A percentile compares a stretch with the other conserved stretches of the same genome.
Conservation (phyloP, 164 flowering plant genomes). For the Cinnamomum chago region DNA sequence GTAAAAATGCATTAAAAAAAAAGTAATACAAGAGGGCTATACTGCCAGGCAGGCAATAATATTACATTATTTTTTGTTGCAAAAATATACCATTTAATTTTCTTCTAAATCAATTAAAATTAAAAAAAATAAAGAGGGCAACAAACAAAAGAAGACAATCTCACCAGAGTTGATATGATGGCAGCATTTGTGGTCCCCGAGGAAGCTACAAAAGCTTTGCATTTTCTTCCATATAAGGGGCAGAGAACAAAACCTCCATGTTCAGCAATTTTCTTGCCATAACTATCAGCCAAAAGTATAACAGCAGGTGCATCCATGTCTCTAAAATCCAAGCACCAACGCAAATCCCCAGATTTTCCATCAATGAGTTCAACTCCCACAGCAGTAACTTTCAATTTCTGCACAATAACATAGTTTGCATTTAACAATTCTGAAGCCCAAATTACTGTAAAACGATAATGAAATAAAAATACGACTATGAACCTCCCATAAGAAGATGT, state of each 20-base stretch:
- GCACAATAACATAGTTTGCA: constrained; percentile 17
- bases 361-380: constrained; percentile 85
- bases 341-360: constrained; percentile 70
- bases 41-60: no score
- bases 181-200: constrained; percentile 75
- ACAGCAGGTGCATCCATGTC: constrained; percentile 93
- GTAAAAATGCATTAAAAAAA: no score
- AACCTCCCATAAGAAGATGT: neutral
- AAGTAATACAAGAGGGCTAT: no score
- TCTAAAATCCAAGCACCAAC: constrained; percentile 98
- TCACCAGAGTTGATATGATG: constrained; percentile 78
- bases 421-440: neutral
- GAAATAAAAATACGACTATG: neutral
- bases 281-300: constrained; percentile 65
- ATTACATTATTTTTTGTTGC: neutral
- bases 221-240: constrained; percentile 94
- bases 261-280: constrained; percentile 65
- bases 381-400: constrained; percentile 87
- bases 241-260: constrained; percentile 89
- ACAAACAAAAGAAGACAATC: constrained; percentile 9
- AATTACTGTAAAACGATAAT: neutral
- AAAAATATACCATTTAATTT: neutral
- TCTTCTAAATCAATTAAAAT: neutral
- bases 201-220: constrained; percentile 90
- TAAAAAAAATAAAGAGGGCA: neutral